Evolutionary conservation across 495 filamentous ascomycete species (phyloP).

Genomic region (Tuber melanosporum): DNA sequence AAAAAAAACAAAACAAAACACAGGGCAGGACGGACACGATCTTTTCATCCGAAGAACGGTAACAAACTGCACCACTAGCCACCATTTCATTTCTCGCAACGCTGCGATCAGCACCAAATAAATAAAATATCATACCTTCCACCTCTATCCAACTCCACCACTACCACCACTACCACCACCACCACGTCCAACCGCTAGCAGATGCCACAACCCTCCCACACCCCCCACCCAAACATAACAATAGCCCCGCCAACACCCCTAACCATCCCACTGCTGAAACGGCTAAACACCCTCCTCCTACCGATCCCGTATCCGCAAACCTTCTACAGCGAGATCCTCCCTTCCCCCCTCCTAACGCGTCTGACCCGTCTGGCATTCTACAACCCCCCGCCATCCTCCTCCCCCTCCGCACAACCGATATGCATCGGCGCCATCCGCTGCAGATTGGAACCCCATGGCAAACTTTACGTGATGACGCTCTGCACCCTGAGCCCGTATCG

Average conservation of each 20-base stretch:
- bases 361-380: slow-evolving; percentile 75
- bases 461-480: slow-evolving; percentile 84
- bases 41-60: neutral
- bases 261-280: slow-evolving; percentile 66
- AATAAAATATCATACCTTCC: neutral
- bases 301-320: slow-evolving; percentile 79
- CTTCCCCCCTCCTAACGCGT: slow-evolving; percentile 58
- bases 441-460: slow-evolving; percentile 56
- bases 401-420: slow-evolving; percentile 47
- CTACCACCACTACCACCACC: no score
- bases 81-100: neutral
- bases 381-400: slow-evolving; percentile 46
- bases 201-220: slow-evolving; percentile 17
- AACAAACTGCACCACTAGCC: neutral
- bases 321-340: slow-evolving; percentile 74
- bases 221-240: slow-evolving; percentile 37
- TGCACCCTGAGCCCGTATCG: slow-evolving; percentile 78
- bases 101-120: neutral
- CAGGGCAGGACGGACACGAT: neutral
- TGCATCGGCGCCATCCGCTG: slow-evolving; percentile 74
- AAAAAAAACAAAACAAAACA: neutral
- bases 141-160: no score
- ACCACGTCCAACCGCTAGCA: neutral
- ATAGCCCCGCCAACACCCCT: slow-evolving; percentile 55
- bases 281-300: slow-evolving; percentile 75